phyloP scores from a whole-genome alignment of 345 rosid species.

The Citrus reticulata region DNA sequence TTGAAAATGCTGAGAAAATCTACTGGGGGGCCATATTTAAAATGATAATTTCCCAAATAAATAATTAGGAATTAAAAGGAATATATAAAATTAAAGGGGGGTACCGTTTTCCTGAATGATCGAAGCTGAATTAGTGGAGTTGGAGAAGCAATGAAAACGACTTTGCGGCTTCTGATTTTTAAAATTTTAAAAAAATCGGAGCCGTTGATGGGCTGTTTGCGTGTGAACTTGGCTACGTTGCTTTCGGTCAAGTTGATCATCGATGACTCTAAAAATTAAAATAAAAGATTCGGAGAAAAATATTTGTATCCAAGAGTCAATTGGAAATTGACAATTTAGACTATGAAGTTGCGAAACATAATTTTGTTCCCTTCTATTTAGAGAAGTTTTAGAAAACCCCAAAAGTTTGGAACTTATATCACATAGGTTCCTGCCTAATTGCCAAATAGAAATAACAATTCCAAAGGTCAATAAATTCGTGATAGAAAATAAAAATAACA shows the following conservation, averaged over 20 bases:
- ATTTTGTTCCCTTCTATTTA: background rate
- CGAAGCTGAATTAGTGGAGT: background rate
- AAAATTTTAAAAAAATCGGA: background rate
- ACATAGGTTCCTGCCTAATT: background rate
- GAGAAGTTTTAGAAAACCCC: background rate
- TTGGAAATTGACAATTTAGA: no score
- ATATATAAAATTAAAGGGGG: background rate
- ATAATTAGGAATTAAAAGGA: background rate
- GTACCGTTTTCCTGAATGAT: background rate
- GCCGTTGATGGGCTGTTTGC: background rate
- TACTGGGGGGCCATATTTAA: background rate
- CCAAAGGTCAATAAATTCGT: no score
- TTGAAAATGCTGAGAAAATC: background rate
- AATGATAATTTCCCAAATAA: no score
- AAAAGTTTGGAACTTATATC: background rate
- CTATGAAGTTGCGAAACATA: no score
- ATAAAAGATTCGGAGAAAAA: no score
- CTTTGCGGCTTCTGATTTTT: background rate
- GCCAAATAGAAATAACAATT: background rate
- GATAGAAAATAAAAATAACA: no score
- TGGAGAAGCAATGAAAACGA: background rate
- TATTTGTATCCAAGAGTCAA: no score
- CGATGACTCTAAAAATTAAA: background rate
- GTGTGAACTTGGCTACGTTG: background rate
- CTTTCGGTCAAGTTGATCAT: background rate